These are phyloP conservation scores for Aureobasidium sp. DNA, from an alignment of 2,329 filamentous ascomycete species.

Conservation along the genomic window DNA sequence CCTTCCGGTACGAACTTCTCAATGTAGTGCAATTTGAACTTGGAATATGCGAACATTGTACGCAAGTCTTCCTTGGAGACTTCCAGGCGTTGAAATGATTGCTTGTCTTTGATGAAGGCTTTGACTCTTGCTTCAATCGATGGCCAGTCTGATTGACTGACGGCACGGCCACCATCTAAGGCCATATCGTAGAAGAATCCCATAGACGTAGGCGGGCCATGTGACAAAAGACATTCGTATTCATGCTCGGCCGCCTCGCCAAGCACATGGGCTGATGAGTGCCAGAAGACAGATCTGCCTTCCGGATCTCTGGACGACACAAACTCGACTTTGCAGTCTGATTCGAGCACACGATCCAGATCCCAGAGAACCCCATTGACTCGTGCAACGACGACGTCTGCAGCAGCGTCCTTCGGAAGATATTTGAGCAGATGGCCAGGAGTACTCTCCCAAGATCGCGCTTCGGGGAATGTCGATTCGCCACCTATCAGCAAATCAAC, in stretches of 20 bases:
- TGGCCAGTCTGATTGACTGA: slow-evolving; percentile 74
- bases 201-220: slow-evolving; percentile 83
- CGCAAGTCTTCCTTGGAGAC: slow-evolving; percentile 85
- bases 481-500: no score
- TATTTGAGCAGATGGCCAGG: no score
- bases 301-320: slow-evolving; percentile 28
- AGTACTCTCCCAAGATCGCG: no score
- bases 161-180: slow-evolving; percentile 60
- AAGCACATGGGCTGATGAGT: slow-evolving; percentile 88
- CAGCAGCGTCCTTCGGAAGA: no score
- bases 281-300: slow-evolving; percentile 96
- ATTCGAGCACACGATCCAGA: no score
- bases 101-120: slow-evolving; percentile 91
- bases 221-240: slow-evolving; percentile 86
- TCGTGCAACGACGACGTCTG: no score
- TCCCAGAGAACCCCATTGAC: no score
- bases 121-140: slow-evolving; percentile 72
- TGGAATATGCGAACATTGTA: slow-evolving; percentile 96
- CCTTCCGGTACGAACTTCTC: slow-evolving; percentile 84
- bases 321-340: no score
- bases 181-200: slow-evolving; percentile 99
- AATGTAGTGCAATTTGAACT: slow-evolving; percentile 98
- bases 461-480: no score
- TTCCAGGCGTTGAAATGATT: slow-evolving; percentile 83
- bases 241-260: slow-evolving; percentile 87